Conservation (phyloP, 805 yeast species). For the Torulaspora maleeae region DNA sequence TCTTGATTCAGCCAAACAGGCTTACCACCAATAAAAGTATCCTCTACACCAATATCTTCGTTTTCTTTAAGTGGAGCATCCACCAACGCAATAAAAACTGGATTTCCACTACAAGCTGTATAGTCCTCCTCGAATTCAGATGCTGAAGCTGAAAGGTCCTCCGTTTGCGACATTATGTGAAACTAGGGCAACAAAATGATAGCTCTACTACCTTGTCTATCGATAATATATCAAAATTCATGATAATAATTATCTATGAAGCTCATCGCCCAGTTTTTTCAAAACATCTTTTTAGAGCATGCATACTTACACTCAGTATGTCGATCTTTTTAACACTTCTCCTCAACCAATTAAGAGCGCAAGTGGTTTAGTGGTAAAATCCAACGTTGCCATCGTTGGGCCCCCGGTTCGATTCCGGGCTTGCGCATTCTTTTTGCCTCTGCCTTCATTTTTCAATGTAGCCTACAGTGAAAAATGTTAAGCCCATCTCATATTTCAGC, state of each 20-base stretch:
- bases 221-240: too few relatives aligned
- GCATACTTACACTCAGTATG: too few relatives aligned
- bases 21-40: conserved; percentile 77
- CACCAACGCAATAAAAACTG: conserved; percentile 57
- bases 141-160: conserved; percentile 15
- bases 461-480: background rate
- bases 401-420: conserved; percentile 35
- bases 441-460: background rate
- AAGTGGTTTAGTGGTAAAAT: conserved; percentile 33
- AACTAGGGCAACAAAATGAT: background rate
- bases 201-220: background rate
- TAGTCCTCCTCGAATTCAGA: conserved; percentile 24
- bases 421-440: conserved; percentile 26
- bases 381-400: conserved; percentile 34
- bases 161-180: conserved; percentile 11
- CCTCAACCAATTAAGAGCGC: conserved; percentile 14
- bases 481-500: background rate
- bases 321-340: too few relatives aligned
- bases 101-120: conserved; percentile 24
- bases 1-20: conserved; percentile 66
- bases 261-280: background rate
- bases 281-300: too few relatives aligned
- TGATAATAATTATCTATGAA: too few relatives aligned
- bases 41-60: conserved; percentile 49
- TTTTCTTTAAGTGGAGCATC: conserved; percentile 52